phyloP scores from a whole-genome alignment of 192 early-diverging fungal genomes.

The Chytriomyces confervae region DNA sequence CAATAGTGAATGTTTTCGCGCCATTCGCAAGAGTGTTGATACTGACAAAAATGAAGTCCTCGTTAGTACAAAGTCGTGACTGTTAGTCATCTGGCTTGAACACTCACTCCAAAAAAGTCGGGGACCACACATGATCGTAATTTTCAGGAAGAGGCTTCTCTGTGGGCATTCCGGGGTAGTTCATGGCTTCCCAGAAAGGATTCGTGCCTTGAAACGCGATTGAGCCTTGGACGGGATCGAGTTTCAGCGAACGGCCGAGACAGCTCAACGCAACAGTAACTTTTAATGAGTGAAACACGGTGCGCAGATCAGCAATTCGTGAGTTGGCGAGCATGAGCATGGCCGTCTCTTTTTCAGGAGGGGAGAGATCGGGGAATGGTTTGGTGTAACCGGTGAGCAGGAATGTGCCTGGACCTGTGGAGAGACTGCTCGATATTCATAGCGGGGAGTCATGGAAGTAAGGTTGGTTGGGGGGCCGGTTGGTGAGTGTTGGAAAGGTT shows the following conservation, averaged over 20 bases:
- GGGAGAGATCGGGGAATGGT: conserved; percentile 14
- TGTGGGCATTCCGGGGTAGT: conserved; percentile 61
- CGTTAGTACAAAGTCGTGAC: background rate
- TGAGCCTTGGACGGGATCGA: background rate
- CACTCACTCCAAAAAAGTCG: conserved; percentile 57
- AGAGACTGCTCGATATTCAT: background rate
- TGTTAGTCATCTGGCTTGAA: background rate
- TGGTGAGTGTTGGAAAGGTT: background rate
- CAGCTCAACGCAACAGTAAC: background rate
- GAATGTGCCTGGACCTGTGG: conserved; percentile 14
- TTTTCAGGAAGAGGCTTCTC: conserved; percentile 47
- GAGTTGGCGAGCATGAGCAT: conserved; percentile 5
- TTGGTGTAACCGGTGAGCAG: conserved; percentile 7
- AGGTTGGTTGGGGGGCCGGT: background rate
- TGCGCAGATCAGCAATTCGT: conserved; percentile 7
- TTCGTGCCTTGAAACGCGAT: background rate
- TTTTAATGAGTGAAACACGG: conserved; percentile 20
- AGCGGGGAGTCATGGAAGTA: background rate
- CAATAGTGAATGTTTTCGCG: conserved; percentile 28
- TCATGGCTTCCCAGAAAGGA: conserved; percentile 52
- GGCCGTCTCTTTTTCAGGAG: background rate
- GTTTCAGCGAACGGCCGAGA: conserved; percentile 1
- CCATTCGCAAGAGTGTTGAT: conserved; percentile 31
- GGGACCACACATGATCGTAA: conserved; percentile 51
- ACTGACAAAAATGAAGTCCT: conserved; percentile 15